Base-by-base conservation (phyloP, 2,329 filamentous ascomycete species). In the Diaporthe longicolla region DNA sequence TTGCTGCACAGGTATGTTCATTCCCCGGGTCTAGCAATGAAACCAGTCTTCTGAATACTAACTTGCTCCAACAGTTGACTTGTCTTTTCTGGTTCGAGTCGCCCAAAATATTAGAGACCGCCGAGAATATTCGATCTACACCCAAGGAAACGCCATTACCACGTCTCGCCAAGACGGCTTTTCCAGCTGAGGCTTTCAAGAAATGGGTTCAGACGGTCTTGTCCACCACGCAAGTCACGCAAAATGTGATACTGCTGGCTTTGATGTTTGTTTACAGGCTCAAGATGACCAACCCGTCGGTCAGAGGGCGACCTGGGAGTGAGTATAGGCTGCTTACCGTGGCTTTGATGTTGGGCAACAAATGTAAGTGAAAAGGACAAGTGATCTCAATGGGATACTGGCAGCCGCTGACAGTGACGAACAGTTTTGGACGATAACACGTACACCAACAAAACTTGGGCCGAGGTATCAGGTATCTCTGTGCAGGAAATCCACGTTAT, bases 381-480 rank as follows among this genome's bases (percentile, higher is more conserved):
- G 13, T 32, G 8, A 21, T 37, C 17, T 17, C 4, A 24, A 17
- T 37, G 26, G 37, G 21, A 19, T 1, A 26, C 24, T 52, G 43
- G n/a, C 7, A 57, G 7, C 50, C 19, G 35, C 50, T 74, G 55
- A 73, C 48, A 24, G 43, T 24, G 37, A 57, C 26, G 3, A 79
- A 78, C 57, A 94, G 93, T 98, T 82, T 86, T 99, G 79, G 97
- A 99, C 81, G 97, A 99, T 83, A 99, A 98, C 82, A 98, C 97
- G 0, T 99, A 99, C 84, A 98, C 97, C 50, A 99, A 99, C 86
- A 98, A 98, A 87, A 99, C 97, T 0, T 99, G 97, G 97, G 97
- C 96, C 3, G 97, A 99, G 79, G 97, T 99, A 15, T 98, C 97
- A 0, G 94, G 94, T 58, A 98, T 99, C 75, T 92, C 94, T 1